Base-by-base conservation (phyloP, 768 basidiomycete genomes). In the Phylloporus scabripes region DNA sequence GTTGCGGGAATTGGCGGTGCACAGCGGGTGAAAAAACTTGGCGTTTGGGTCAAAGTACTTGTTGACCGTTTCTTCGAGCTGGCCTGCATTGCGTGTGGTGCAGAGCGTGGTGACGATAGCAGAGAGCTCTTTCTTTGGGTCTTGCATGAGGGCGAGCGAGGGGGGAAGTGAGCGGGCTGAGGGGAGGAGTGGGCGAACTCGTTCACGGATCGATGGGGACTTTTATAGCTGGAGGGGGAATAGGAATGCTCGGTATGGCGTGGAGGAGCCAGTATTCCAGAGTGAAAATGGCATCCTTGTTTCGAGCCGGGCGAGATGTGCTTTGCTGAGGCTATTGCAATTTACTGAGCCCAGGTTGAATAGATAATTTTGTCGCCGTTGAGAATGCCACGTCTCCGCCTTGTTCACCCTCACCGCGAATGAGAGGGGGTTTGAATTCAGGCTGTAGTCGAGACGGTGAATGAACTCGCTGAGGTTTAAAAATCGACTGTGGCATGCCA, bases 21-120 rank as follows among this genome's bases (percentile, higher is more conserved):
- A 83, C 23, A 85, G 49, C 0, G 83, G 81, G 61, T 85, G 82
- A 34, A 70, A 73, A 60, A 85, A 80, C 2, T 68, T 72, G 21
- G 79, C 81, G 52, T 85, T 75, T 3, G 68, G 63, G 5, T 74
- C 70, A 63, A 79, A 79, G 57, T 80, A 83, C 41, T 69, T 74
- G 11, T 59, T 60, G 14, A 83, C 60, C 0, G 79, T 67, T 8
- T 64, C 61, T 51, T 74, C 71, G 55, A 85, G 77, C 2, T 73
- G 62, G 31, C 78, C 72, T 0, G 81, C 77, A 20, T 75, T 73
- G 21, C 68, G 60, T 0, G 80, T 72, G 11, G 76, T 70, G 26
- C 77, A 75, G 15, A 84, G 61, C 18, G 70, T 69, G 7, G 59
- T 55, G 36, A 81, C 66, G 4, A 83, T 74, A 3, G 49, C 46